Percentiles rank a stretch among this genome's conserved stretches.
These are phyloP conservation scores for Beauveria pseudobassiana DNA, from an alignment of 2,329 filamentous ascomycete genomes.

Conservation along the genomic window DNA sequence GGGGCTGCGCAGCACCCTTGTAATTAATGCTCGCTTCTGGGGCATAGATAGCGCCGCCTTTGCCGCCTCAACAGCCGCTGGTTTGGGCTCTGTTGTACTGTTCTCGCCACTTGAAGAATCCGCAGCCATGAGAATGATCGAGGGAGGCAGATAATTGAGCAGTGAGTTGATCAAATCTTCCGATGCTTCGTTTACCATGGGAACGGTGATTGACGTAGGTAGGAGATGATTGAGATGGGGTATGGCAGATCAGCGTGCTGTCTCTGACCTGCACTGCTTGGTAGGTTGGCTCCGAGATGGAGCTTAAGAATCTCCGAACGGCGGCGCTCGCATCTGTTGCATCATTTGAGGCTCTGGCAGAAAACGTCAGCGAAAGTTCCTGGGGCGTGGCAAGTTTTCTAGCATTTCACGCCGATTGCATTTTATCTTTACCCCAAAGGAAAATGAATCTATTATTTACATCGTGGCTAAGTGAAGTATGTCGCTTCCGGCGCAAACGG, in stretches of 20 bases:
- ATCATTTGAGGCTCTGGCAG: constrained; percentile 49
- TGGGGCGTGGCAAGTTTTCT: not conserved
- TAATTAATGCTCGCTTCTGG: constrained; percentile 75
- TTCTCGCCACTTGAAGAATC: constrained; percentile 49
- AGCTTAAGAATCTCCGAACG: constrained; percentile 83
- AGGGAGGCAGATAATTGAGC: constrained; percentile 69
- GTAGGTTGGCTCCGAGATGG: constrained; percentile 53
- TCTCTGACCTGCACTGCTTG: constrained; percentile 28
- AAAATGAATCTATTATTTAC: constrained; percentile 11
- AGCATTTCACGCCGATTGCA: constrained; percentile 9
- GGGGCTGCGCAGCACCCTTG: constrained; percentile 76
- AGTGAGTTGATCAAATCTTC: constrained; percentile 65
- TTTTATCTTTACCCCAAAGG: constrained; percentile 1
- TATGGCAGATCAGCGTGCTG: constrained; percentile 52
- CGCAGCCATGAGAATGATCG: constrained; percentile 69
- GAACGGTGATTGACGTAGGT: constrained; percentile 66
- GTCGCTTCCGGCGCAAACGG: constrained; percentile 4
- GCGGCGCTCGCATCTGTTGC: constrained; percentile 64
- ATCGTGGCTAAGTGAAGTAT: constrained; percentile 2
- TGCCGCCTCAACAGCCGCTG: constrained; percentile 62
- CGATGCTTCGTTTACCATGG: constrained; percentile 60
- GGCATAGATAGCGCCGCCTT: constrained; percentile 63
- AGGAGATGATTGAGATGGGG: constrained; percentile 80
- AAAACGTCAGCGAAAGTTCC: constrained; percentile 34
- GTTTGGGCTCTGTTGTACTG: constrained; percentile 56